Evolutionary conservation across 75 land plant genomes (phyloP), one percentile per base, ranked within the genome.

Genomic region (Pinus tabuliformis): DNA sequence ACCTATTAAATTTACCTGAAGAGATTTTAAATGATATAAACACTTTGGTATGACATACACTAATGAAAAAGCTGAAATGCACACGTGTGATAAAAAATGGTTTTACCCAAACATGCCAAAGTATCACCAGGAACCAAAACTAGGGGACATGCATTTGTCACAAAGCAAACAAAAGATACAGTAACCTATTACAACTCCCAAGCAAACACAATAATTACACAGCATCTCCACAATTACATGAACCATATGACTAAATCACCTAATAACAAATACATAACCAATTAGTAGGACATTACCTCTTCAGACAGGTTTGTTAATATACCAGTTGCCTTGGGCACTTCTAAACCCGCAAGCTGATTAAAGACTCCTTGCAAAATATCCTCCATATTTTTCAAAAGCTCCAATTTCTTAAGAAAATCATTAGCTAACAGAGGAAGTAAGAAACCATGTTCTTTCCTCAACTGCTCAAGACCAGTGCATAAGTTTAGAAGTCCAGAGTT

Each of bases 351-450:
- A 16, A 59, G 76, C 59, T 73, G 59, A 71, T 82, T 85, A 78
- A 77, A 18, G 56, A 76, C 74, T 24, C 76, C 79, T 16, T 76
- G 73, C 56, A 86, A 73, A 33, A 60, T 33, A 60, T 54, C 60
- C 60, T 81, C 74, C 66, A 85, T 4, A 78, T 73, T 62, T 39
- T 59, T 58, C 70, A 91, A 60, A 56, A 80, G 33, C 21, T 87
- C 83, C 79, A 83, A 59, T 70, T 91, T 88, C 75, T 75, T 87
- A 28, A 59, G 75, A 28, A 84, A 79, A 60, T 75, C 80, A 81
- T 81, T 72, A 28, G 76, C 82, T 17, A 89, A 60, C 24, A 62
- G 9, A 57, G 57, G 58, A 74, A 58, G 58, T 57, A 84, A 63
- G n/a, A 59, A 74, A 70, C 0, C 62, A 24, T 65, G 83, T 28